A percentile compares a stretch with the other conserved stretches of the same genome.
Evolutionary conservation across 306 rosid genomes (phyloP).

Genomic region (Cucumis sativus): DNA sequence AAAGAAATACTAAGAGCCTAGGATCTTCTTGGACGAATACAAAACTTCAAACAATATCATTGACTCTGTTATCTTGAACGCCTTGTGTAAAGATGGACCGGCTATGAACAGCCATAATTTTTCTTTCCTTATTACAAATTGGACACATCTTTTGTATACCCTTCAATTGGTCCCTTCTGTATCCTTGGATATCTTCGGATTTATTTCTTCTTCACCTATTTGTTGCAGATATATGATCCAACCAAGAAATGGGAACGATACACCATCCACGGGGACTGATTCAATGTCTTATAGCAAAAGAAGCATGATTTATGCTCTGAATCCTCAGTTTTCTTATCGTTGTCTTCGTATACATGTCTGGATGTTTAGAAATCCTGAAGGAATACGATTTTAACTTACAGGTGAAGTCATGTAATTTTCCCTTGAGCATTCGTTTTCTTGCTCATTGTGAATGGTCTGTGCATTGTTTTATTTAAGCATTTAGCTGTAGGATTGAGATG

Average conservation of each 20-base stretch:
- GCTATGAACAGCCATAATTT: too few species aligned
- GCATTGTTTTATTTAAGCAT: background rate
- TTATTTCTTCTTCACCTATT: background rate
- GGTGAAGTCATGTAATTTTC: background rate
- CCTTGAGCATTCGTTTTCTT: background rate
- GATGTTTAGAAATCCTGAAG: background rate
- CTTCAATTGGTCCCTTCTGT: too few species aligned
- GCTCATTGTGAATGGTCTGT: background rate
- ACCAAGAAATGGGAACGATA: constrained; percentile 62
- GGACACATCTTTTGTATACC: too few species aligned
- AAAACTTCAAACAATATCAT: too few species aligned
- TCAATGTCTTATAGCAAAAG: background rate
- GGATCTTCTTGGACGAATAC: too few species aligned
- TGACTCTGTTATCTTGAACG: too few species aligned
- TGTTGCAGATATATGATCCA: constrained; percentile 44
- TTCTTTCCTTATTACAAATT: too few species aligned
- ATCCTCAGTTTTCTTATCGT: background rate
- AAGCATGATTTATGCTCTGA: background rate
- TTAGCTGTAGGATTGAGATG: background rate
- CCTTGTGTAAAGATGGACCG: too few species aligned
- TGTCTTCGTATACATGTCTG: background rate
- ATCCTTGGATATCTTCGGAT: too few species aligned
- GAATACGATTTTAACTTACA: background rate
- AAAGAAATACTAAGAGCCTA: too few species aligned
- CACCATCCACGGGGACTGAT: constrained; percentile 62